phyloP scores from a whole-genome alignment of 305 asterid species.

The Salvia sclarea region DNA sequence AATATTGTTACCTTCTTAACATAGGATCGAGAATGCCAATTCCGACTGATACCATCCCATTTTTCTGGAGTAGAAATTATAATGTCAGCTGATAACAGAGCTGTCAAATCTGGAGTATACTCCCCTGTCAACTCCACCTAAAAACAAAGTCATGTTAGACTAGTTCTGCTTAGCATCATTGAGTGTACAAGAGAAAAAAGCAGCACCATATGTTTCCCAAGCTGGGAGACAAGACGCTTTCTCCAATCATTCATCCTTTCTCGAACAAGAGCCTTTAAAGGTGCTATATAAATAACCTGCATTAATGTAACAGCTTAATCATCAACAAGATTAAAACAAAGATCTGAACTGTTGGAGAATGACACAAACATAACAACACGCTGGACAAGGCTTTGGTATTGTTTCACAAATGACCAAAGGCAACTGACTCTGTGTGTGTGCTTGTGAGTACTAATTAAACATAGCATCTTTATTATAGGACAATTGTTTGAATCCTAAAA shows the following conservation, averaged over 20 bases:
- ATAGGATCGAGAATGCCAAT: slow-evolving; percentile 93
- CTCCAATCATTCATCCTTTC: slow-evolving; percentile 99
- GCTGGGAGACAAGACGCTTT: slow-evolving; percentile 84
- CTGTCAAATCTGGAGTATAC: slow-evolving; percentile 87
- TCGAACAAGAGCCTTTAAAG: slow-evolving; percentile 97
- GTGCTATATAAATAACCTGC: slow-evolving; percentile 96
- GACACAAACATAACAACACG: slow-evolving; percentile 15
- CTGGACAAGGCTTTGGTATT: slow-evolving; percentile 10
- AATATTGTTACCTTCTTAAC: slow-evolving; percentile 72
- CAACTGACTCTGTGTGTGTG: not conserved
- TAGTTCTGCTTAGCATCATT: slow-evolving; percentile 28
- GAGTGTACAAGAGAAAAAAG: slow-evolving; percentile 27
- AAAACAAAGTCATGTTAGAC: slow-evolving; percentile 37
- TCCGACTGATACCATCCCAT: slow-evolving; percentile 99
- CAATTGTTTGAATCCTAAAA: not conserved
- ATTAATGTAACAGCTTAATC: slow-evolving; percentile 28
- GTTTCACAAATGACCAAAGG: slow-evolving; percentile 21
- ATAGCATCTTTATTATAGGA: not conserved
- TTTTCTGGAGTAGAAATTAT: slow-evolving; percentile 97
- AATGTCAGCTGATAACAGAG: slow-evolving; percentile 86
- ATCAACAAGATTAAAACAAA: slow-evolving; percentile 29
- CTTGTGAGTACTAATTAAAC: not conserved
- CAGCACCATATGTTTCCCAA: slow-evolving; percentile 92
- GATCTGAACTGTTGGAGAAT: slow-evolving; percentile 14
- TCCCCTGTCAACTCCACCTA: slow-evolving; percentile 99